Evolutionary conservation across 2,329 filamentous ascomycete genomes (phyloP), one percentile per base, ranked within the genome.

Genomic region (Aulographum hederae): DNA sequence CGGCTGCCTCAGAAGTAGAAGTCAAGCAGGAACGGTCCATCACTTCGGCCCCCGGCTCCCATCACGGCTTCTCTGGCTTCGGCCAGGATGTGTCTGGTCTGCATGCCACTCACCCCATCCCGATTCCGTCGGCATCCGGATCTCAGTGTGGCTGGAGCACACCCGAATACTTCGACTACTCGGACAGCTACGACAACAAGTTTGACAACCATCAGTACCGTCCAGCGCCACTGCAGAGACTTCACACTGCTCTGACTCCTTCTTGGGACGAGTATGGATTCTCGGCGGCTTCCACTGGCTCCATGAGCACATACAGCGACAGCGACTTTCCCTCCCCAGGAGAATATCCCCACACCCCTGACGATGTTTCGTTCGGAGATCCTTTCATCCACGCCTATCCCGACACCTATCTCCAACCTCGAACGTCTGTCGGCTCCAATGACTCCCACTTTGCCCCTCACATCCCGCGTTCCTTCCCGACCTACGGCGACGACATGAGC

Each of bases 271-370:
- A 56, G 10, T 44, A 47, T 25, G 47, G 48, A 10, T 43, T 57
- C 25, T 61, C 60, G 16, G 50, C 52, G 4, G 34, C 35, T 14
- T 61, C 60, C 4, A 56, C 55, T 5, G 55, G 55, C 30, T 60
- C 59, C 5, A 43, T 59, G 15, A 55, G 54, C 31, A 59, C 58
- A 12, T 63, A 57, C 41, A 54, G 56, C 33, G 58, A 61, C 35
- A 56, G 56, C 33, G 59, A 61, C 37, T 61, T 56, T 35, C 60
- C 58, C 14, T 31, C 35, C 18, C 59, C 59, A 10, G 44, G 53
- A 36, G 59, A 63, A 34, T 61, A 53, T 34, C 57, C 59, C 13
- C 52, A 54, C 8, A 61, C 60, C 13, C 57, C 60, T 17, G 54
- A 57, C 14, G 58, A 58, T 28, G 50, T 51, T 29, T 45, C 48